These are phyloP conservation scores for Ophiostoma piceae DNA, from an alignment of 2,329 filamentous ascomycete species.

Conservation along the genomic window DNA sequence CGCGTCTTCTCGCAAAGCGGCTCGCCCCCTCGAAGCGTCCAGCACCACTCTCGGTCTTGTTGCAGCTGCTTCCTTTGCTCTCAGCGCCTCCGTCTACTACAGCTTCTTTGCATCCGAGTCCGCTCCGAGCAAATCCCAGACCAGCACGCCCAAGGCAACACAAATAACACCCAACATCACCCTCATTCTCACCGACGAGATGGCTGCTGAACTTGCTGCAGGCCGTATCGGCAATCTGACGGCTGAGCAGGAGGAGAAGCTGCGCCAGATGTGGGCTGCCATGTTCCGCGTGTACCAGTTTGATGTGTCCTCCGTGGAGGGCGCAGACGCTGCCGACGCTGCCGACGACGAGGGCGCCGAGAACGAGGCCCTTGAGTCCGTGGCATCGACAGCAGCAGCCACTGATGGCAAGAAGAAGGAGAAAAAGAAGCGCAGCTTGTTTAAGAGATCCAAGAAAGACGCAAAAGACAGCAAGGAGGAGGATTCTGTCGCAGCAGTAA, in stretches of 20 bases:
- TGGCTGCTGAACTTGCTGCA: slow-evolving; percentile 43
- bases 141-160: neutral
- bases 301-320: slow-evolving; percentile 30
- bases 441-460: slow-evolving; percentile 51
- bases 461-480: slow-evolving; percentile 18
- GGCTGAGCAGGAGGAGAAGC: slow-evolving; percentile 79
- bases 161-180: neutral
- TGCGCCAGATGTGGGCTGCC: slow-evolving; percentile 78
- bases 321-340: slow-evolving; percentile 35
- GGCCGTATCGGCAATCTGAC: slow-evolving; percentile 84
- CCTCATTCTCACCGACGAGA: slow-evolving; percentile 15
- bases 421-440: slow-evolving; percentile 66
- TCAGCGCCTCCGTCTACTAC: slow-evolving; percentile 14
- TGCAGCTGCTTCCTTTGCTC: slow-evolving; percentile 17
- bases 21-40: slow-evolving; percentile 22
- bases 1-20: neutral
- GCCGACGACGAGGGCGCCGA: slow-evolving; percentile 25
- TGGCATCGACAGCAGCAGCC: slow-evolving; percentile 28
- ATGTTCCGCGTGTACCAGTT: slow-evolving; percentile 73
- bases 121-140: neutral
- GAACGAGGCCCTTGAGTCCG: slow-evolving; percentile 26
- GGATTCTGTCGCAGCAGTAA: slow-evolving; percentile 17
- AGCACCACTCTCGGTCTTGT: slow-evolving; percentile 15
- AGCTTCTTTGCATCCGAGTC: neutral
- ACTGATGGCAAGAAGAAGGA: slow-evolving; percentile 46